Percentiles rank a stretch among this genome's conserved stretches.
Evolutionary conservation across 2,329 filamentous ascomycete species (phyloP).

Genomic region (Phaeosphaeriaceae sp.): DNA sequence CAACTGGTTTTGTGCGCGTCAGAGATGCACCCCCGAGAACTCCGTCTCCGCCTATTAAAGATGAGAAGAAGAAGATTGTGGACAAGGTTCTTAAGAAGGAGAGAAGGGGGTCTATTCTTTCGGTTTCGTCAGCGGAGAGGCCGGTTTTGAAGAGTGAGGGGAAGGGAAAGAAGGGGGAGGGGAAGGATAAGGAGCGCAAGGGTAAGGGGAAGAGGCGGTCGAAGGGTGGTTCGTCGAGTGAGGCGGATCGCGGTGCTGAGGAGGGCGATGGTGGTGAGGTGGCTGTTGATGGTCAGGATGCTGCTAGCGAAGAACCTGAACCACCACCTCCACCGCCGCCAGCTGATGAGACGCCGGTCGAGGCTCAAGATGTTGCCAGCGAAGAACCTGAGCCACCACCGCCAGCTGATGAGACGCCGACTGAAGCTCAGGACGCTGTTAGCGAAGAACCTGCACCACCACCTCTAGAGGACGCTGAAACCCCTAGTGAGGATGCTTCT

Average conservation of each 20-base stretch:
- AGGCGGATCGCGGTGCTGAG: constrained; percentile 12
- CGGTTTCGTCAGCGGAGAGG: constrained; percentile 24
- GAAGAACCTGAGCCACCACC: not conserved
- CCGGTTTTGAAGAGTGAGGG: constrained; percentile 9
- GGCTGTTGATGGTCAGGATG: not conserved
- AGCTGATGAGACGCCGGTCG: constrained; percentile 4
- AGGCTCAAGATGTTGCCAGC: not conserved
- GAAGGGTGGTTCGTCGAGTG: constrained; percentile 13
- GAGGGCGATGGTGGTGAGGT: constrained; percentile 20
- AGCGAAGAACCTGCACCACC: not conserved
- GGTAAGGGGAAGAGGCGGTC: not conserved
- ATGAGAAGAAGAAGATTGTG: constrained; percentile 36
- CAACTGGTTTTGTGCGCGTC: constrained; percentile 42
- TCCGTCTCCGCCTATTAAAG: constrained; percentile 30
- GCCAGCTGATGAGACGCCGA: not conserved
- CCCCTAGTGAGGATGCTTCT: too few species aligned
- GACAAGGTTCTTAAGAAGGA: constrained; percentile 30
- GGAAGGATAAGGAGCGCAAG: constrained; percentile 26
- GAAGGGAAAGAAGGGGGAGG: constrained; percentile 29
- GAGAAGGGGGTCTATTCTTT: constrained; percentile 23
- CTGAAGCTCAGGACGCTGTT: too few species aligned
- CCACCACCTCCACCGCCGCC: not conserved
- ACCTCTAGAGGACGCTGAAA: not conserved
- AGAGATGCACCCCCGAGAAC: constrained; percentile 29
- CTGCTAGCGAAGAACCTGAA: not conserved